These are phyloP conservation scores for Curvularia lunata DNA, from an alignment of 2,329 filamentous ascomycete species.

Conservation along the genomic window DNA sequence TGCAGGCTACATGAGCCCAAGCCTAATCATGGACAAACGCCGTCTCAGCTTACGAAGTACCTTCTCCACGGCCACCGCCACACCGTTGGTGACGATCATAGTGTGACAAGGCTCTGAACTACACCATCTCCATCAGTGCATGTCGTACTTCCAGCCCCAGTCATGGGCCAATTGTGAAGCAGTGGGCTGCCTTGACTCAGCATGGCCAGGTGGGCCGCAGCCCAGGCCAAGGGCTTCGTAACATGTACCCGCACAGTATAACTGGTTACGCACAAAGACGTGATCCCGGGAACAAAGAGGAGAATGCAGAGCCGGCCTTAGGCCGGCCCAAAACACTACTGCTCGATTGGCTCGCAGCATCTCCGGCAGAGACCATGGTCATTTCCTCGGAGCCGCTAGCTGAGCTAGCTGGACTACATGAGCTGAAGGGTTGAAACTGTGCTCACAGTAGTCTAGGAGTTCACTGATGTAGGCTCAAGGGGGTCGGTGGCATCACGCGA, in stretches of 20 bases:
- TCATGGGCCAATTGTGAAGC: slow-evolving; percentile 11
- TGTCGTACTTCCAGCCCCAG: background rate
- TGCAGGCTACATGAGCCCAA: background rate
- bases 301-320: slow-evolving; percentile 15
- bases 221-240: slow-evolving; percentile 24
- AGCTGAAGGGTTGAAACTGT: background rate
- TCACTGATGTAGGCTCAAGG: background rate
- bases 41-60: background rate
- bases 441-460: background rate
- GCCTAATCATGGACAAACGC: background rate
- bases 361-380: slow-evolving; percentile 1
- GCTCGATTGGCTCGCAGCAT: slow-evolving; percentile 6
- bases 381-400: slow-evolving; percentile 7
- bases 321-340: slow-evolving; percentile 5
- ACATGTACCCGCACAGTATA: slow-evolving; percentile 27
- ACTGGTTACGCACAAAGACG: slow-evolving; percentile 32
- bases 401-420: background rate
- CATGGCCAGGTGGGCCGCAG: slow-evolving; percentile 24
- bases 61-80: background rate
- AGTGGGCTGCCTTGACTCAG: slow-evolving; percentile 18
- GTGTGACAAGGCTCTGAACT: background rate
- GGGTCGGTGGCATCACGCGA: slow-evolving; percentile 5
- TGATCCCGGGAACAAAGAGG: slow-evolving; percentile 24
- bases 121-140: background rate
- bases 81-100: background rate